These are phyloP conservation scores for Dendrobium officinale DNA, from an alignment of 106 monocot genomes.

Conservation along the genomic window DNA sequence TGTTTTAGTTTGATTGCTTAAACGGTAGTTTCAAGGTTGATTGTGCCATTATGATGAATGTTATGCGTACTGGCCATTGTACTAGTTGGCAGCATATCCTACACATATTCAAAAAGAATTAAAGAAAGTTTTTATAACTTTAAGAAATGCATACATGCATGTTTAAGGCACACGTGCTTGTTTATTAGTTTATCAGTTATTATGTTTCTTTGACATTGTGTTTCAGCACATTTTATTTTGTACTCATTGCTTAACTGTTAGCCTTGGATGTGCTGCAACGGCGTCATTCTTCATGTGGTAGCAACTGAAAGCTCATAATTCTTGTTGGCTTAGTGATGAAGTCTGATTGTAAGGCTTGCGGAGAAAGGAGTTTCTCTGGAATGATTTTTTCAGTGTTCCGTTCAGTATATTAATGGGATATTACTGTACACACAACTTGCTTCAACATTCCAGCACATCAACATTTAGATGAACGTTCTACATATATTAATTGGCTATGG, in stretches of 20 bases:
- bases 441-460: background rate
- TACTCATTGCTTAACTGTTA: background rate
- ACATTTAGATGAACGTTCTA: background rate
- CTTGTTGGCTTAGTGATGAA: background rate
- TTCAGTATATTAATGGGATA: background rate
- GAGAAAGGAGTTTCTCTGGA: background rate
- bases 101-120: background rate
- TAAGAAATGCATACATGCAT: background rate
- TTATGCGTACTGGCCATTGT: background rate
- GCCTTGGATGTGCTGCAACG: background rate
- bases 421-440: background rate
- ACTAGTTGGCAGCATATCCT: background rate
- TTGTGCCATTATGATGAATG: background rate
- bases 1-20: background rate
- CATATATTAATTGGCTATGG: background rate
- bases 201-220: background rate
- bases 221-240: background rate
- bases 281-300: background rate
- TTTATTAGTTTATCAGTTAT: background rate
- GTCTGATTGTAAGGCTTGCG: background rate
- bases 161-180: background rate
- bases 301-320: background rate
- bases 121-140: background rate
- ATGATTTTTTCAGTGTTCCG: background rate
- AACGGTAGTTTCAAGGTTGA: background rate